Conservation (phyloP, 1,139 yeast genomes). For the Yamadazyma friedrichii region DNA sequence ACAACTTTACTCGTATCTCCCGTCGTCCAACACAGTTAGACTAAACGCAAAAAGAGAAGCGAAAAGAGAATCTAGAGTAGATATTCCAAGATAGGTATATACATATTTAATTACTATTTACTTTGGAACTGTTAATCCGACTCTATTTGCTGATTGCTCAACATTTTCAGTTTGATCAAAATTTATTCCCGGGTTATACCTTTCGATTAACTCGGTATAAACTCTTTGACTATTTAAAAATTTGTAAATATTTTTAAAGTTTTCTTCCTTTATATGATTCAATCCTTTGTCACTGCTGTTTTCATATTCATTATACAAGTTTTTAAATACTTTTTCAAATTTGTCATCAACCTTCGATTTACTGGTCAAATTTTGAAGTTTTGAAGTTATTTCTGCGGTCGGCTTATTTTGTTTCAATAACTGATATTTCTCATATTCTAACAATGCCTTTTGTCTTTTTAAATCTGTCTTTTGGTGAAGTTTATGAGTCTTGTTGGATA, state of each 20-base stretch:
- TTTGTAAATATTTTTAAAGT: slow-evolving; percentile 48
- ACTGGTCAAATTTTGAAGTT: slow-evolving; percentile 26
- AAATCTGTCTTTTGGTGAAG: slow-evolving; percentile 44
- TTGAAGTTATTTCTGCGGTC: slow-evolving; percentile 28
- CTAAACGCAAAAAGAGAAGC: too few species aligned
- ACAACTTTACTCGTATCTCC: too few species aligned
- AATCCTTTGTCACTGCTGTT: slow-evolving; percentile 8
- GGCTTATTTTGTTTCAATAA: slow-evolving; percentile 41
- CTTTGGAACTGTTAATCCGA: slow-evolving; percentile 57
- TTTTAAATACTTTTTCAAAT: slow-evolving; percentile 21
- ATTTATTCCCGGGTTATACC: slow-evolving; percentile 83
- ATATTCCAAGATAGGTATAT: too few species aligned
- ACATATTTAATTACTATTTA: slow-evolving; percentile 7
- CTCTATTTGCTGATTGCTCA: slow-evolving; percentile 75
- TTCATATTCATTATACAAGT: slow-evolving; percentile 22
- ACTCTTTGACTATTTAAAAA: slow-evolving; percentile 73
- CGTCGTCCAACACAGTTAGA: too few species aligned
- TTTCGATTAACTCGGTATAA: slow-evolving; percentile 74
- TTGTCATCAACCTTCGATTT: slow-evolving; percentile 11
- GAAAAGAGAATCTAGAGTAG: too few species aligned
- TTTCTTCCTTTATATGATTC: slow-evolving; percentile 18
- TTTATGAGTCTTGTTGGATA: slow-evolving; percentile 41
- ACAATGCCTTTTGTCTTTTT: slow-evolving; percentile 50
- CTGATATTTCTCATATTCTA: slow-evolving; percentile 56
- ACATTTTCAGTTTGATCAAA: slow-evolving; percentile 79